Evolutionary conservation across 495 filamentous ascomycete species (phyloP).

Genomic region (Tuber brumale): DNA sequence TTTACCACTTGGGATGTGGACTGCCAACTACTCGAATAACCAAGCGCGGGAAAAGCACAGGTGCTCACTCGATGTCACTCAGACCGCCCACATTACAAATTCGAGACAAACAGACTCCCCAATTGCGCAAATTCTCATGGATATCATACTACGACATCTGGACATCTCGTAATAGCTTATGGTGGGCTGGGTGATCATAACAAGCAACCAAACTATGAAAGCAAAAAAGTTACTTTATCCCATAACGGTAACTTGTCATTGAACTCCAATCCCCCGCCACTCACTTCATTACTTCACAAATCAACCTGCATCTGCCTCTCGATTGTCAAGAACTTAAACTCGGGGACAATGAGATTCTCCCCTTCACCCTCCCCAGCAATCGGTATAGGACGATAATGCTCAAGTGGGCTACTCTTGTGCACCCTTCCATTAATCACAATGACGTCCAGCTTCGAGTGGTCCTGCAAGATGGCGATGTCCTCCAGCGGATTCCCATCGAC

Average conservation of each 20-base stretch:
- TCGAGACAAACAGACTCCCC: neutral
- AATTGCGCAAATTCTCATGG: neutral
- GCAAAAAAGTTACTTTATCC: neutral
- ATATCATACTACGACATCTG: neutral
- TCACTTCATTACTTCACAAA: neutral
- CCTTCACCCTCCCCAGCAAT: neutral
- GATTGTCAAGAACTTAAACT: neutral
- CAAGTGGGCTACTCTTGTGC: constrained; percentile 46
- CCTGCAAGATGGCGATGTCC: constrained; percentile 47
- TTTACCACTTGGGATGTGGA: neutral
- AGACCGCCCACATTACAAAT: neutral
- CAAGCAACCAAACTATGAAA: neutral
- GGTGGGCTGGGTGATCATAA: neutral
- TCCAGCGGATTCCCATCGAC: constrained; percentile 50
- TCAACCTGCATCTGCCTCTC: neutral
- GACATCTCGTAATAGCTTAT: neutral
- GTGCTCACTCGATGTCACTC: neutral
- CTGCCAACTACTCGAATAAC: neutral
- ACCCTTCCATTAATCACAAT: constrained; percentile 50
- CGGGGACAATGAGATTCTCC: neutral
- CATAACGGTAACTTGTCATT: neutral
- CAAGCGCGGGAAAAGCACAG: neutral
- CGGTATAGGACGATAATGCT: constrained; percentile 32
- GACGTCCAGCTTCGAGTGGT: constrained; percentile 44
- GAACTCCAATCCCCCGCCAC: neutral